These are phyloP conservation scores for Aspergillus aculeatus DNA, from an alignment of 2,329 filamentous ascomycete species.

Conservation along the genomic window DNA sequence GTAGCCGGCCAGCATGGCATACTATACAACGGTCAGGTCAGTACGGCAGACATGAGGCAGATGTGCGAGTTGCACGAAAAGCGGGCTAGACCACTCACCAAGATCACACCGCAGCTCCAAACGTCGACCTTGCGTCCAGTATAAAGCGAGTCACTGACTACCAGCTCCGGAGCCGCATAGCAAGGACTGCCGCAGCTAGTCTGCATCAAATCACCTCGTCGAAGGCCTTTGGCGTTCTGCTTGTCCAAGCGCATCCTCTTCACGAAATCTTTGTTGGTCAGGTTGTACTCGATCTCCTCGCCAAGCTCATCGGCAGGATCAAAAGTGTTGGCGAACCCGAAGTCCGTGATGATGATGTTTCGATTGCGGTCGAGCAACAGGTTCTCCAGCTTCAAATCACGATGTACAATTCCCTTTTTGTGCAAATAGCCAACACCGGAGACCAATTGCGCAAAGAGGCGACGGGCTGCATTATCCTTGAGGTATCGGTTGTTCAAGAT, in stretches of 20 bases:
- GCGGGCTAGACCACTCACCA: constrained; percentile 62
- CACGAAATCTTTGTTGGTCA: constrained; percentile 84
- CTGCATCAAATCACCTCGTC: constrained; percentile 95
- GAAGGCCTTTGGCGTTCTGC: constrained; percentile 68
- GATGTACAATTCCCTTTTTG: constrained; percentile 97
- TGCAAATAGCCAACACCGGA: constrained; percentile 97
- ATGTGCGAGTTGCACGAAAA: background rate
- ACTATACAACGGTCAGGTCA: constrained; percentile 55
- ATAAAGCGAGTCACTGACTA: constrained; percentile 95
- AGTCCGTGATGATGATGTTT: constrained; percentile 99
- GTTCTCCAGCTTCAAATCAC: constrained; percentile 95
- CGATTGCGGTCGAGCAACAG: constrained; percentile 90
- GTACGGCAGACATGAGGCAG: background rate
- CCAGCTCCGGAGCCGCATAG: constrained; percentile 93
- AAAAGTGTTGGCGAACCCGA: constrained; percentile 98
- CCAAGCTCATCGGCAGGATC: constrained; percentile 82
- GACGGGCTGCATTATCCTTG: constrained; percentile 86
- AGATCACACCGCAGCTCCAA: constrained; percentile 97
- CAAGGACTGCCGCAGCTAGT: constrained; percentile 98
- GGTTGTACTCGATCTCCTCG: constrained; percentile 84
- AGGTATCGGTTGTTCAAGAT: constrained; percentile 96
- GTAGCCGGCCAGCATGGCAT: constrained; percentile 97
- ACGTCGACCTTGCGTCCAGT: constrained; percentile 97
- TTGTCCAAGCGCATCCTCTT: constrained; percentile 83
- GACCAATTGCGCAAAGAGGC: constrained; percentile 90